A percentile compares a stretch with the other conserved stretches of the same genome.
Evolutionary conservation across 352 stramenopile genomes (phyloP).

Genomic region (Globisporangium yorkense): DNA sequence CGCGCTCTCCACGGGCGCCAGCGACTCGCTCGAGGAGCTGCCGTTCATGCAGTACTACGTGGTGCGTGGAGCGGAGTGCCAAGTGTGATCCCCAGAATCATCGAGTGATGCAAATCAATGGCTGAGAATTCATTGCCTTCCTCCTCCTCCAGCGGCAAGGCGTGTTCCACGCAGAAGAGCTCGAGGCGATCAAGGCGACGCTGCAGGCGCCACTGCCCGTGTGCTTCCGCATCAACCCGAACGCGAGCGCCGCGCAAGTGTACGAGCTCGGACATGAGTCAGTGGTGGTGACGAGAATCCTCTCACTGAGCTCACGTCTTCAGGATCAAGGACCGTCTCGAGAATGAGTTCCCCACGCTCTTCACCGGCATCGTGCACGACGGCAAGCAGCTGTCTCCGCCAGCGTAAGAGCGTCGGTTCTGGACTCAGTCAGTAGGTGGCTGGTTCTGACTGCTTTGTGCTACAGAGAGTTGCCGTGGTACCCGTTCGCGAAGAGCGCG

Average conservation of each 20-base stretch:
- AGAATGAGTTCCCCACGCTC: conserved; percentile 32
- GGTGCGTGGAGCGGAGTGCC: conserved; percentile 16
- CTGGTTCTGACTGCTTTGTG: background rate
- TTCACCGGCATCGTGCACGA: conserved; percentile 31
- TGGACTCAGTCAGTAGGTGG: background rate
- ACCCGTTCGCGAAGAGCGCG: conserved; percentile 41
- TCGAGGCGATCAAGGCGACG: conserved; percentile 35
- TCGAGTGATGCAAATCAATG: background rate
- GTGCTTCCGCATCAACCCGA: conserved; percentile 70
- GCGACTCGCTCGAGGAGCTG: conserved; percentile 7
- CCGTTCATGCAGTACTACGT: conserved; percentile 68
- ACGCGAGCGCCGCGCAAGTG: conserved; percentile 16
- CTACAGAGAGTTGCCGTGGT: conserved; percentile 53
- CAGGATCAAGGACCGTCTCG: conserved; percentile 42
- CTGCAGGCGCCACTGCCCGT: conserved; percentile 51
- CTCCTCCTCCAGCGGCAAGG: conserved; percentile 38
- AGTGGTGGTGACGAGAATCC: background rate
- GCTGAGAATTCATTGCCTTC: background rate
- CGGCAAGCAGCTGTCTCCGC: conserved; percentile 26
- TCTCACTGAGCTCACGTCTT: background rate
- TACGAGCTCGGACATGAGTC: conserved; percentile 7
- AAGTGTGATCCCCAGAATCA: background rate
- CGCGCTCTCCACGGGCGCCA: background rate
- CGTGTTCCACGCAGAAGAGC: conserved; percentile 39
- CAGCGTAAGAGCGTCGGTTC: conserved; percentile 14